phyloP scores from a whole-genome alignment of 2,329 filamentous ascomycete genomes.

The Fusarium torreyae region DNA sequence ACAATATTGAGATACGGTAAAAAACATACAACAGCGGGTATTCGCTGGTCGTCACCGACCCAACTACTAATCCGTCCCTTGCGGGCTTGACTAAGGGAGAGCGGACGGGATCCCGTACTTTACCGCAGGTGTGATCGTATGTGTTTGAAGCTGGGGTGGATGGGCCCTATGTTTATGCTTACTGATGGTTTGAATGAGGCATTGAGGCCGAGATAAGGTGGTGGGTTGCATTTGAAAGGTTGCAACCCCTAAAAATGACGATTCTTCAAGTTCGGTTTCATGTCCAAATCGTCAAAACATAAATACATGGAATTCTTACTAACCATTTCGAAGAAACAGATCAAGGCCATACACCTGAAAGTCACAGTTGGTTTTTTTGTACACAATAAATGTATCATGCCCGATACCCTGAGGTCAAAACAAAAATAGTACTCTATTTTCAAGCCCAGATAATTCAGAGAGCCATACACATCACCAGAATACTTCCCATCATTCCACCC shows the following conservation, averaged over 20 bases:
- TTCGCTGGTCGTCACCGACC: background rate
- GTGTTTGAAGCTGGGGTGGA: background rate
- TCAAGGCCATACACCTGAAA: background rate
- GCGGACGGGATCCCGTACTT: background rate
- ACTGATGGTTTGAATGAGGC: background rate
- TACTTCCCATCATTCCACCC: background rate
- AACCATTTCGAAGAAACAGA: too few relatives aligned
- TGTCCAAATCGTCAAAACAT: too few relatives aligned
- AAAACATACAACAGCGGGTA: background rate
- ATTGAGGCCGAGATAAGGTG: too few relatives aligned
- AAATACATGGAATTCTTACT: too few relatives aligned
- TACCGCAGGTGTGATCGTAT: background rate
- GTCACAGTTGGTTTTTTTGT: too few relatives aligned
- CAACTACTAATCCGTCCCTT: background rate
- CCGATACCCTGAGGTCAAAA: too few relatives aligned
- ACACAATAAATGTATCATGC: too few relatives aligned
- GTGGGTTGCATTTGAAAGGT: background rate
- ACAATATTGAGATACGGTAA: too few relatives aligned
- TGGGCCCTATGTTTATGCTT: background rate
- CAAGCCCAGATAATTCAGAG: background rate
- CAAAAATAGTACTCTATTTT: background rate
- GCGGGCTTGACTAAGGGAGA: background rate
- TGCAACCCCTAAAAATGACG: too few relatives aligned
- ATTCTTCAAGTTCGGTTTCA: too few relatives aligned
- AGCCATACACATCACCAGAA: slow-evolving; percentile 9